These are phyloP conservation scores for Penicillium sp. DNA, from an alignment of 2,329 filamentous ascomycete genomes.

Conservation along the genomic window DNA sequence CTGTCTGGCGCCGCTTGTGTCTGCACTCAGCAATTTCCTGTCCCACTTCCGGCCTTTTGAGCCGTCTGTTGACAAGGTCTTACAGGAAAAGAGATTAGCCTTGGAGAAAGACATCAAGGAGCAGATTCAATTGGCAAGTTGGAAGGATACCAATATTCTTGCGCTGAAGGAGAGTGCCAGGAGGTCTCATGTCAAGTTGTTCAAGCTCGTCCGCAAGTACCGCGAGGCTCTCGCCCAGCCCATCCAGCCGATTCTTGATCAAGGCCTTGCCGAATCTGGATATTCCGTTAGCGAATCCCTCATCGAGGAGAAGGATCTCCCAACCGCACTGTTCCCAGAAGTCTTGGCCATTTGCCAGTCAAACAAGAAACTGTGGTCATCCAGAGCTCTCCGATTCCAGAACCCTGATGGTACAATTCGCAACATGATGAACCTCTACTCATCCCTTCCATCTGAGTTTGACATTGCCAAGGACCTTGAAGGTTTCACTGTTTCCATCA, in stretches of 20 bases:
- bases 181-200: slow-evolving; percentile 87
- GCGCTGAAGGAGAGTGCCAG: slow-evolving; percentile 85
- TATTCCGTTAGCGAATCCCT: slow-evolving; percentile 26
- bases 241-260: slow-evolving; percentile 60
- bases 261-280: slow-evolving; percentile 37
- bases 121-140: slow-evolving; percentile 88
- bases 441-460: slow-evolving; percentile 54
- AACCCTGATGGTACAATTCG: slow-evolving; percentile 69
- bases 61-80: slow-evolving; percentile 62
- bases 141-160: slow-evolving; percentile 97
- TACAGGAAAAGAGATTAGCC: slow-evolving; percentile 66
- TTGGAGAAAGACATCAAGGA: slow-evolving; percentile 95
- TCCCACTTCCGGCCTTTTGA: slow-evolving; percentile 73
- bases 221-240: slow-evolving; percentile 75
- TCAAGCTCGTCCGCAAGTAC: slow-evolving; percentile 89
- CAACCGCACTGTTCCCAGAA: slow-evolving; percentile 29
- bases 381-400: slow-evolving; percentile 65
- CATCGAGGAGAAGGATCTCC: slow-evolving; percentile 10
- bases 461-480: slow-evolving; percentile 63
- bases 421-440: slow-evolving; percentile 70
- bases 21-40: slow-evolving; percentile 75
- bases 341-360: slow-evolving; percentile 37
- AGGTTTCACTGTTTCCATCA: slow-evolving; percentile 68
- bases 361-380: slow-evolving; percentile 37
- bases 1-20: slow-evolving; percentile 58